phyloP scores from a whole-genome alignment of 208 protist species.

The Crithidia brevicula region DNA sequence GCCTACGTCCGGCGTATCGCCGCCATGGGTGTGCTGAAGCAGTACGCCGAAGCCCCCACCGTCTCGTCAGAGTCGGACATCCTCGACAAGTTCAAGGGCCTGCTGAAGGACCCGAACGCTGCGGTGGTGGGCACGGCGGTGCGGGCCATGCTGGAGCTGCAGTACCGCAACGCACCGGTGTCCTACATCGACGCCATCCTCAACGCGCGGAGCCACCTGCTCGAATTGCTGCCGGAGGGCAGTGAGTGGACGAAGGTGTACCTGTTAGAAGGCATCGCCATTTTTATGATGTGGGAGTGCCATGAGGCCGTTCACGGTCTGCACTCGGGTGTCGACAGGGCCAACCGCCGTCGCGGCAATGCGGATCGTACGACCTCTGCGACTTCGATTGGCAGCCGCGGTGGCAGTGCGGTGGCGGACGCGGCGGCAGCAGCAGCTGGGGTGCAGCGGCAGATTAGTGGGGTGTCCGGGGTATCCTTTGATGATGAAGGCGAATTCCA shows the following conservation, averaged over 20 bases:
- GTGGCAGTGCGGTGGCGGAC: neutral
- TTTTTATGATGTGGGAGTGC: slow-evolving; percentile 38
- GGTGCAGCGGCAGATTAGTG: neutral
- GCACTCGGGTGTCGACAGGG: slow-evolving; percentile 3
- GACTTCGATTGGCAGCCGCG: neutral
- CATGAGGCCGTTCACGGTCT: slow-evolving; percentile 20
- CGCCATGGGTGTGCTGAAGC: slow-evolving; percentile 97
- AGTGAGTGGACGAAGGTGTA: slow-evolving; percentile 98
- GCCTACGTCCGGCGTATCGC: slow-evolving; percentile 99
- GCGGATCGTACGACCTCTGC: too few species aligned
- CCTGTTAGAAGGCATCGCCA: slow-evolving; percentile 95
- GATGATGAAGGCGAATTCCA: slow-evolving; percentile 14
- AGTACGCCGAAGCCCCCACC: slow-evolving; percentile 95
- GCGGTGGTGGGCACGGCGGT: slow-evolving; percentile 97
- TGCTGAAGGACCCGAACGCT: slow-evolving; percentile 97
- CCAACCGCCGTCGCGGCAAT: neutral
- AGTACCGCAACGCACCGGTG: slow-evolving; percentile 37
- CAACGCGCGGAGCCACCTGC: slow-evolving; percentile 84
- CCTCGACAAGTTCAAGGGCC: slow-evolving; percentile 85
- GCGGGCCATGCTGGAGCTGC: slow-evolving; percentile 85
- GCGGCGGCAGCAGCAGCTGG: neutral
- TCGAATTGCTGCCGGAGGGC: slow-evolving; percentile 91
- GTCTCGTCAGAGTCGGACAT: slow-evolving; percentile 89
- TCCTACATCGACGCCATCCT: slow-evolving; percentile 42
- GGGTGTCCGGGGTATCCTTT: neutral